Base-by-base conservation (phyloP, 2,329 filamentous ascomycete genomes). In the Fusarium napiforme region DNA sequence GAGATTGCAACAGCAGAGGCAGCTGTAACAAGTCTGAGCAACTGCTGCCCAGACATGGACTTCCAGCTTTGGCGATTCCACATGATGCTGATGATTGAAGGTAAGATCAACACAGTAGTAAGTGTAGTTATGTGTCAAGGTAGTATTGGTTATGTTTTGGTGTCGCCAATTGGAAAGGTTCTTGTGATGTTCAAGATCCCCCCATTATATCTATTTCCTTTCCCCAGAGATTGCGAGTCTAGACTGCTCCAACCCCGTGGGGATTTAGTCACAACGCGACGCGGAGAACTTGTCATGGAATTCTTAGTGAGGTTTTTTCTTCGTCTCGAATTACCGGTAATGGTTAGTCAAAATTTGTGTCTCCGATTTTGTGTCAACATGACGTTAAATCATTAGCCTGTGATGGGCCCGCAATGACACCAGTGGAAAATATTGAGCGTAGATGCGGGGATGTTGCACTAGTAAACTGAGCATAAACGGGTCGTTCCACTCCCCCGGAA, bases 1-100 rank as follows among this genome's bases (percentile, higher is more conserved):
- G 68, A 68, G 16, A 73, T 71, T 23, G 68, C 71, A 9, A 69
- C 64, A n/a, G 71, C 71, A 1, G 71, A 71, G 26, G 62, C 47
- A 23, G 39, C 5, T 30, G 64, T 71, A 15, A 68, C 64, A 47
- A 73, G 71, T 21, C 43, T 71, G 26, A 71, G 64, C 50, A 73
- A 21, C 34, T 64, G 62, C 46, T 53, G 23, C 16, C 61, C 61
- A 2, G 61, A 64, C 61, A 64, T 60, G 30, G 61, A 64, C 55
- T 60, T 64, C 56, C 61, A 64, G n/a, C 55, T 64, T 19, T 64
- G 28, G n/a, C 56, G 55, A n/a, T 60, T 60, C 61, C 21, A 64
- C 61, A 64, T 64, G 37, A 42, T 59, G 45, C 12, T 10, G 36
- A 52, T 42, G 23, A 39, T 14, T 52, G 12, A 52, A 37, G 18